phyloP scores from a whole-genome alignment of 306 rosid species.

The Rosa rugosa region DNA sequence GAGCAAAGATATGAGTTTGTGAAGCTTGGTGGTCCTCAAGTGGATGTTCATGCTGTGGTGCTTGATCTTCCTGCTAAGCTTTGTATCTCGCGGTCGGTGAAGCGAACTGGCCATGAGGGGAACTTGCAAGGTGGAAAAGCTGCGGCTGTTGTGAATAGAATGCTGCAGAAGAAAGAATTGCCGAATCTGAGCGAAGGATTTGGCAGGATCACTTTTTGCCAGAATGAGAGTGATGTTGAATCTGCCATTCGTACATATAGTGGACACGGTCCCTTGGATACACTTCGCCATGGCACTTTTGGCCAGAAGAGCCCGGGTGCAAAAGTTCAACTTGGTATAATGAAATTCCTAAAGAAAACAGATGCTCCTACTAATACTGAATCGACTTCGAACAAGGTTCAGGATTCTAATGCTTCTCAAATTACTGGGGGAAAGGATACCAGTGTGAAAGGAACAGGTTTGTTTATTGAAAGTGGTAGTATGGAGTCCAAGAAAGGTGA shows the following conservation, averaged over 20 bases:
- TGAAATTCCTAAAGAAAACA: constrained; percentile 74
- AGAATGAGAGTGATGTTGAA: constrained; percentile 65
- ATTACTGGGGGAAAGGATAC: constrained; percentile 23
- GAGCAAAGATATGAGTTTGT: constrained; percentile 77
- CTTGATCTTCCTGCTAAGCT: constrained; percentile 90
- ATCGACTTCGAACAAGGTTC: constrained; percentile 26
- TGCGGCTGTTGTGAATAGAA: constrained; percentile 87
- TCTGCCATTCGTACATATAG: constrained; percentile 47
- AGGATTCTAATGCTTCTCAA: constrained; percentile 33
- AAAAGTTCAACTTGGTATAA: constrained; percentile 80
- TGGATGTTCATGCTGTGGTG: constrained; percentile 74
- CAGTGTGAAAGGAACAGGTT: constrained; percentile 22
- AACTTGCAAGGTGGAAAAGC: constrained; percentile 94
- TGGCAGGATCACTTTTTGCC: constrained; percentile 69
- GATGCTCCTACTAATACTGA: constrained; percentile 46
- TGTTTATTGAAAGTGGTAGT: constrained; percentile 25
- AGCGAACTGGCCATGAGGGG: constrained; percentile 89
- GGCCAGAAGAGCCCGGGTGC: constrained; percentile 75
- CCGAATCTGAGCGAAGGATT: constrained; percentile 84
- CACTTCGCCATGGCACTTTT: constrained; percentile 65
- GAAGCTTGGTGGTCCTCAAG: constrained; percentile 55
- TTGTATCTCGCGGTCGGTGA: constrained; percentile 84
- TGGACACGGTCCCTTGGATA: constrained; percentile 58
- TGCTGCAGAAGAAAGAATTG: constrained; percentile 84
- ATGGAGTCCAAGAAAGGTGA: constrained; percentile 33